Base-by-base conservation (phyloP, 2,329 filamentous ascomycete genomes). In the Cryphonectria japonica region DNA sequence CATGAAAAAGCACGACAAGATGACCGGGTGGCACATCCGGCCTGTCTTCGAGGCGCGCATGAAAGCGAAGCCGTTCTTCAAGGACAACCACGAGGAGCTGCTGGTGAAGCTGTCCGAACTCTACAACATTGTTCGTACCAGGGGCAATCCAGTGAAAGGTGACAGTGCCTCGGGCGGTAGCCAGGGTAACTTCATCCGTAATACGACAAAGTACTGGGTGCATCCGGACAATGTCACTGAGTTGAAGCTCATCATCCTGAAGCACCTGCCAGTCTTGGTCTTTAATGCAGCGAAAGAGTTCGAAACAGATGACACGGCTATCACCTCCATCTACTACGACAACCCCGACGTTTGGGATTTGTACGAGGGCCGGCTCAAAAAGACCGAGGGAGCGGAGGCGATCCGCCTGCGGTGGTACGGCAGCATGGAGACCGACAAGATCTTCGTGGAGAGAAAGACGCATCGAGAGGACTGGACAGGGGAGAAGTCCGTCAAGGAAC, bases 1-100 rank as follows among this genome's bases (percentile, higher is more conserved):
- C 74, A 97, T 99, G 82, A 99, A 99, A 87, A 99, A 99, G 86
- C 96, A 99, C 81, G 96, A 98, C 83, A 99, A 99, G 93, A 87
- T 93, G 85, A 99, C 96, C 0, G 88, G 90, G 72, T 97, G 95
- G 94, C 91, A 96, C 78, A 89, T 99, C 46, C 95, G 93, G 77
- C 96, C 96, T 43, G 94, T 97, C n/a, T 99, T 99, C 81, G 95
- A 97, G 71, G 92, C 95, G 59, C 91, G 95, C 71, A 89, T 99
- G 78, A 97, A 97, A 83, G 93, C 94, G 62, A 98, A 97, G 81
- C 95, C 96, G 0, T 99, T 99, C 83, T 99, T 97, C 87, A 97
- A 97, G 81, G 95, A 98, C 79, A 98, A 99, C 82, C 98, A 98
- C 82, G 96, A 99, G 83, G 92, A 92, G 41, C 97, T 97, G 72